Conservation (phyloP, 495 filamentous ascomycete species). For the Lichenothelia convexa region DNA sequence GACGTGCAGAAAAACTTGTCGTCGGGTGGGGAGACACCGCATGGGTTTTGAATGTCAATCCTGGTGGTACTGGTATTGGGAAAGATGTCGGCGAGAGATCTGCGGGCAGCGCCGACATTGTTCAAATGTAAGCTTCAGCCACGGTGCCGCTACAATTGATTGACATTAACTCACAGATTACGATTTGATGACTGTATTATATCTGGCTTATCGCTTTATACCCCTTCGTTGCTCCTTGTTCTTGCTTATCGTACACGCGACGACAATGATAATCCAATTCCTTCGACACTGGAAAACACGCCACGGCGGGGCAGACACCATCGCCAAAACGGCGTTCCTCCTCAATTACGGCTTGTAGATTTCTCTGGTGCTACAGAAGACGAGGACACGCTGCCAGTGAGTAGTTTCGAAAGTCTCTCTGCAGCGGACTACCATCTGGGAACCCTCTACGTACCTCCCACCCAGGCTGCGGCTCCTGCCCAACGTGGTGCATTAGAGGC, state of each 20-base stretch:
- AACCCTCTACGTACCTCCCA: constrained; percentile 55
- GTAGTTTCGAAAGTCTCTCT: constrained; percentile 68
- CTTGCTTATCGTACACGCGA: constrained; percentile 69
- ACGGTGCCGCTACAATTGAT: constrained; percentile 5
- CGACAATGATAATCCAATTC: constrained; percentile 36
- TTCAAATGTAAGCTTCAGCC: constrained; percentile 54
- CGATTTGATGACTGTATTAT: constrained; percentile 81
- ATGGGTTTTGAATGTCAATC: constrained; percentile 85
- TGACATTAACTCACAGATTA: constrained; percentile 36
- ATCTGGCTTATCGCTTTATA: constrained; percentile 94
- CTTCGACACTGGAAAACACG: constrained; percentile 28
- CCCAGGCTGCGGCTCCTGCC: constrained; percentile 33
- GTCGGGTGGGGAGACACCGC: constrained; percentile 92
- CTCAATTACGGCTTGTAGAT: constrained; percentile 81
- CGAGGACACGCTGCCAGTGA: constrained; percentile 64
- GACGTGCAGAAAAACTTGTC: constrained; percentile 54
- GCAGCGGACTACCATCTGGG: constrained; percentile 83
- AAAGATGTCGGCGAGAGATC: constrained; percentile 53
- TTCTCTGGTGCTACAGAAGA: constrained; percentile 60
- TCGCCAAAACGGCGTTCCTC: constrained; percentile 56
- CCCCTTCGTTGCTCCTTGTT: constrained; percentile 70
- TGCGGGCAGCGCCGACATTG: constrained; percentile 67
- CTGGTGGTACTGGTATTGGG: constrained; percentile 46
- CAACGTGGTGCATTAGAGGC: constrained; percentile 54
- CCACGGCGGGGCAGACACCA: constrained; percentile 42